Conservation (phyloP, 345 rosid genomes). For the Euphorbia peplus region DNA sequence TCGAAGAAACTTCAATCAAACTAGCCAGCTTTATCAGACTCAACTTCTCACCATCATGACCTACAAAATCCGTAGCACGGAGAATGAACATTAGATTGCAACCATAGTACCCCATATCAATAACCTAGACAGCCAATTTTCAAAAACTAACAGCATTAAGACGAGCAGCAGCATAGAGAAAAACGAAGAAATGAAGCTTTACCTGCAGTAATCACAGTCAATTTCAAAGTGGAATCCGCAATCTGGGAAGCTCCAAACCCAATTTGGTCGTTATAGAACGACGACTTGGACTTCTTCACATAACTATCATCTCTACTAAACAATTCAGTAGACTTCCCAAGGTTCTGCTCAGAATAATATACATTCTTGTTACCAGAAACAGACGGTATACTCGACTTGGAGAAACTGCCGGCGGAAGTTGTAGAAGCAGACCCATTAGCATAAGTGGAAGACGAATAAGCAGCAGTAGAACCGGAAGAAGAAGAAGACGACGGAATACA, state of each 20-base stretch:
- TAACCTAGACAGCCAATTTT: neutral
- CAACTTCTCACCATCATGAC: conserved; percentile 65
- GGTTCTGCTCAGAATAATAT: conserved; percentile 32
- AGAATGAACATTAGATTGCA: neutral
- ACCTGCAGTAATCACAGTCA: conserved; percentile 47
- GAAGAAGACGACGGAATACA: conserved; percentile 37
- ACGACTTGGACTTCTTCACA: conserved; percentile 52
- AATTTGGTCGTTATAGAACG: conserved; percentile 46
- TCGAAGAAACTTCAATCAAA: conserved; percentile 78
- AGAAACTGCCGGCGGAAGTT: neutral
- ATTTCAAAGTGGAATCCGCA: conserved; percentile 54
- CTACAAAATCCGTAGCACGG: conserved; percentile 32
- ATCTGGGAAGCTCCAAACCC: conserved; percentile 41
- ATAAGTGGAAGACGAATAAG: conserved; percentile 14
- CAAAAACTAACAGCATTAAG: neutral
- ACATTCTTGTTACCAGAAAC: conserved; percentile 20
- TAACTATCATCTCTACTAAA: conserved; percentile 70
- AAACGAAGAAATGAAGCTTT: conserved; percentile 11
- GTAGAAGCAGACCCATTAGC: conserved; percentile 33
- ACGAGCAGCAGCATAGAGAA: neutral
- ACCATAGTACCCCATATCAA: neutral
- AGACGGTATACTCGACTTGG: conserved; percentile 13
- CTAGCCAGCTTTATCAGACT: conserved; percentile 91
- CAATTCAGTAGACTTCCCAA: conserved; percentile 34
- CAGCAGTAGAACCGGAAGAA: neutral